These are phyloP conservation scores for Capronia coronata DNA, from an alignment of 2,329 filamentous ascomycete genomes.

Conservation along the genomic window DNA sequence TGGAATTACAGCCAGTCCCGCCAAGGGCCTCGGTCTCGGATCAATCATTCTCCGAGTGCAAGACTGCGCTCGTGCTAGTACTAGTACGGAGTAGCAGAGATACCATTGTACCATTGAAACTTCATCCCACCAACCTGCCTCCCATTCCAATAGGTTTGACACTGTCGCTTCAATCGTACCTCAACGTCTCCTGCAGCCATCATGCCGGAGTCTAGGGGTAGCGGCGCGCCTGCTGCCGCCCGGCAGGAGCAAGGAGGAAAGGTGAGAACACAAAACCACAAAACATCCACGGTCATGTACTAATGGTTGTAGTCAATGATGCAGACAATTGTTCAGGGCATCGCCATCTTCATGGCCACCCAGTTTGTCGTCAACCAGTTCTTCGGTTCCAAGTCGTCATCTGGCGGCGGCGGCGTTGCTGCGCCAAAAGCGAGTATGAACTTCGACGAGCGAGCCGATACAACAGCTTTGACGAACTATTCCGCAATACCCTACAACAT, in stretches of 20 bases:
- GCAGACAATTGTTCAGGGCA: conserved; percentile 46
- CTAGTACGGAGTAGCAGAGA: too few relatives aligned
- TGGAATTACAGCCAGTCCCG: too few relatives aligned
- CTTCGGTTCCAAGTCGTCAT: conserved; percentile 38
- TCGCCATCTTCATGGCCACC: conserved; percentile 54
- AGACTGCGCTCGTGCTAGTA: neutral
- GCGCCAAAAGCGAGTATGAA: conserved; percentile 47
- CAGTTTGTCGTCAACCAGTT: conserved; percentile 54
- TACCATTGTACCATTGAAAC: neutral
- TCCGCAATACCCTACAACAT: conserved; percentile 62
- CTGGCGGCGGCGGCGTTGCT: conserved; percentile 22
- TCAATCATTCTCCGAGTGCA: neutral
- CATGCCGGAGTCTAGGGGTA: conserved; percentile 22
- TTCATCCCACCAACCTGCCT: neutral
- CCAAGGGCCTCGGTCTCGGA: neutral
- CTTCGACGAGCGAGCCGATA: conserved; percentile 58
- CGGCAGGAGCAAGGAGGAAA: conserved; percentile 18
- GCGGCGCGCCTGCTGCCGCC: conserved; percentile 14
- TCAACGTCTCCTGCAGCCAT: neutral
- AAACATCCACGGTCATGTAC: neutral
- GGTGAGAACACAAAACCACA: conserved; percentile 3
- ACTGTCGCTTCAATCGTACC: neutral
- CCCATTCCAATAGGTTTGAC: neutral
- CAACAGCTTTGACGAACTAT: conserved; percentile 53
- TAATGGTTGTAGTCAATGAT: conserved; percentile 35